Evolutionary conservation across 1,284 basidiomycete species (phyloP), one percentile per base, ranked within the genome.

Genomic region (Somion occarium): DNA sequence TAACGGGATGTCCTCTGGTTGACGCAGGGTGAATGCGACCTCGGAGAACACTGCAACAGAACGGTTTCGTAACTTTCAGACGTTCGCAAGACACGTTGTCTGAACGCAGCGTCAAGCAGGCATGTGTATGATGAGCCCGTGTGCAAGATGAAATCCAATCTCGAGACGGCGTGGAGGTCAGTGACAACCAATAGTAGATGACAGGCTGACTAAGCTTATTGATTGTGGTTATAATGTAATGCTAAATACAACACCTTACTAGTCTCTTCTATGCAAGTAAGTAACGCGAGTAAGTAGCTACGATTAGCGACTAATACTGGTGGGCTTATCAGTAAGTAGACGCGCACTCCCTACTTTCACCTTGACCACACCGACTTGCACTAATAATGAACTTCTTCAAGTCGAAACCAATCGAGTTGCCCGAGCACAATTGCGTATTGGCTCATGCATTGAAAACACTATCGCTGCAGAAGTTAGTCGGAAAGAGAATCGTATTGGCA

Each of bases 401-500:
- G 42, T 22, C 18, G 3, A 22, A 22, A n/a, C 3, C 19, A 15
- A 61, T 67, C 9, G 46, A 55, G 34, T 61, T 67, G 18, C 60
- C 64, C 7, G 59, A 59, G 41, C 62, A 66, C 54, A 67, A 68
- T 53, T 63, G 60, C 43, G 77, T 98, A 45, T 83, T 93, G 38
- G 69, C 81, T 1, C 78, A 83, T 63, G 91, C 89, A 5, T 79
- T 93, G 41, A 73, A 75, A 50, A 77, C 83, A 19, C 91, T 83
- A 5, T 80, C 79, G n/a, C 75, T 91, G 47, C 73, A 83, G 56
- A 88, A 83, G 63, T 78, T 96, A 0, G 69, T 73, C 44, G 82
- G 81, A 26, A 92, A 91, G 61, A 77, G 88, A 3, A 78, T 96
- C 50, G 74, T 96, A 1, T 78, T 98, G 1, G 93, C 94, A 0